phyloP scores from a whole-genome alignment of 108 stramenopile genomes.

The Stephanodiscus minutulus region DNA sequence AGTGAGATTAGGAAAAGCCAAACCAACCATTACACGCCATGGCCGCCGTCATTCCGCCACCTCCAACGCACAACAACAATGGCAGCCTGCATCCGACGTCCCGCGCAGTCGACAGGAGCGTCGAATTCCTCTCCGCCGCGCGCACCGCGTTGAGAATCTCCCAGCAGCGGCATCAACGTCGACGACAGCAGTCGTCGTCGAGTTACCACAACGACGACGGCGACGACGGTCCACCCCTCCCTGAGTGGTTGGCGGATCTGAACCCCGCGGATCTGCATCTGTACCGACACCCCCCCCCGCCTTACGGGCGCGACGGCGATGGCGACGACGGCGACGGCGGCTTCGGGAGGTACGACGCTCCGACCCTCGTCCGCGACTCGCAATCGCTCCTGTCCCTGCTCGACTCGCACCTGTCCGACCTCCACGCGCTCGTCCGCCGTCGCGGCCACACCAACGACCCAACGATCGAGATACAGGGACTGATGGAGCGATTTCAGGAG shows the following conservation, averaged over 20 bases:
- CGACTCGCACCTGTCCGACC: conserved; percentile 57
- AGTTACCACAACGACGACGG: not conserved
- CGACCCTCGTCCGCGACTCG: conserved; percentile 60
- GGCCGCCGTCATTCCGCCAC: not conserved
- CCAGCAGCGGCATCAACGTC: conserved; percentile 44
- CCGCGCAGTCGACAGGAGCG: conserved; percentile 70
- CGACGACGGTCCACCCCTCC: conserved; percentile 11
- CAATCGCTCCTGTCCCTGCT: conserved; percentile 58
- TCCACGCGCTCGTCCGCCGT: conserved; percentile 69
- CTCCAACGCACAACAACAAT: not conserved
- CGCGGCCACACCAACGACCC: conserved; percentile 88
- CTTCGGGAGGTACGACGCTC: conserved; percentile 15
- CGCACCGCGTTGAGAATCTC: conserved; percentile 75
- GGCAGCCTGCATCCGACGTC: conserved; percentile 5
- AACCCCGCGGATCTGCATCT: conserved; percentile 37
- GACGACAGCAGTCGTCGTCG: conserved; percentile 14
- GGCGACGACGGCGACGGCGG: not conserved
- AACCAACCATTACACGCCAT: conserved; percentile 1
- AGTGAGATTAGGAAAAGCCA: no score
- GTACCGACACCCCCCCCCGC: conserved; percentile 11
- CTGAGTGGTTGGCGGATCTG: conserved; percentile 38
- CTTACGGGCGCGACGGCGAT: not conserved
- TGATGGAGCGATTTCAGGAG: conserved; percentile 62
- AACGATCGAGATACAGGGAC: conserved; percentile 62
- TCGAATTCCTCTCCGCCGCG: conserved; percentile 77